phyloP scores from a whole-genome alignment of 805 yeast genomes.

The Saccharomycopsis microspora region DNA sequence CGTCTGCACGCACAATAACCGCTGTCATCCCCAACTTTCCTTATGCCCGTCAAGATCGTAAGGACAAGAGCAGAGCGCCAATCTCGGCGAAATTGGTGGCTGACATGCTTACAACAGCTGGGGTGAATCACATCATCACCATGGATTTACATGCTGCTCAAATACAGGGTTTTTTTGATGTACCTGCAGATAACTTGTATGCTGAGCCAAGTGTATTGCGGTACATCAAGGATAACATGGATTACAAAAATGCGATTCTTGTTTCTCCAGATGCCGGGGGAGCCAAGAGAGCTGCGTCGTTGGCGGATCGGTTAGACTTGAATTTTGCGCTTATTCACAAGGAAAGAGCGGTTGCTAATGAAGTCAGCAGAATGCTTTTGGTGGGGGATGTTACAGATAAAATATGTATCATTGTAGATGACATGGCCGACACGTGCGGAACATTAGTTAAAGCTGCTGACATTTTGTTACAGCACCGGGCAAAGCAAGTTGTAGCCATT shows the following conservation, averaged over 20 bases:
- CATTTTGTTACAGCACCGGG: constrained; percentile 68
- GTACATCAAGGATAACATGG: constrained; percentile 60
- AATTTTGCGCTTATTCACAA: constrained; percentile 94
- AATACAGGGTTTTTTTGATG: constrained; percentile 91
- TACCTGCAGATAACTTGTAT: constrained; percentile 91
- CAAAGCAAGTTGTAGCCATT: constrained; percentile 78
- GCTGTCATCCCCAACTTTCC: constrained; percentile 95
- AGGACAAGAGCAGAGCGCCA: constrained; percentile 93
- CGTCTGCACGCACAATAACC: constrained; percentile 87
- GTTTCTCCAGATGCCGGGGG: constrained; percentile 99
- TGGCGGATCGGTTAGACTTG: constrained; percentile 85
- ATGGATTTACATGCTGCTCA: constrained; percentile 97
- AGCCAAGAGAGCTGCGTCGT: constrained; percentile 90
- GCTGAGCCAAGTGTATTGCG: constrained; percentile 88
- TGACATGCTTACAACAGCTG: constrained; percentile 82
- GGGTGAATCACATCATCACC: constrained; percentile 91
- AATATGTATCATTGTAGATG: constrained; percentile 82
- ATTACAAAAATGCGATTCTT: constrained; percentile 51
- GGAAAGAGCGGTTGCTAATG: constrained; percentile 91
- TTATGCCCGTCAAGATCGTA: constrained; percentile 94
- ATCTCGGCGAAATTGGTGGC: constrained; percentile 93
- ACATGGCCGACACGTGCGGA: constrained; percentile 98
- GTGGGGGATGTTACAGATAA: constrained; percentile 89
- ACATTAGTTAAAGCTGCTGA: constrained; percentile 93
- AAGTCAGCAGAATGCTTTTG: constrained; percentile 87